Evolutionary conservation across 768 basidiomycete species (phyloP).

Genomic region (Leccinellum albellum): DNA sequence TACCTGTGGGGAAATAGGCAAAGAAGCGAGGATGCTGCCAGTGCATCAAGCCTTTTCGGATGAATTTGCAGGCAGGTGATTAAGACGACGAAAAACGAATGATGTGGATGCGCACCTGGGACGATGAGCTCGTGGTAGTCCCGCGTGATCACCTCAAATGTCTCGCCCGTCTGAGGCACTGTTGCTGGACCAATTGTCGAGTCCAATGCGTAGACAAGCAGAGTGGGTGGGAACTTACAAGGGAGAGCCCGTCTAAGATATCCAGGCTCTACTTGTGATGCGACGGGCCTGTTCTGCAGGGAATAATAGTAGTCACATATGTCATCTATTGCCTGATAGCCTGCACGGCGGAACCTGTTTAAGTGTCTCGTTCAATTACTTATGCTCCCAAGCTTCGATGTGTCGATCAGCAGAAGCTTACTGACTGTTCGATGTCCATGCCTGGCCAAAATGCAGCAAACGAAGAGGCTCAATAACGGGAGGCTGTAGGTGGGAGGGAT

Average conservation of each 20-base stretch:
- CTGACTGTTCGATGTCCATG: too few species aligned
- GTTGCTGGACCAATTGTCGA: constrained; percentile 30
- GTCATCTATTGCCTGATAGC: too few species aligned
- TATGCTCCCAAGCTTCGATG: too few species aligned
- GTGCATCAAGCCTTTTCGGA: constrained; percentile 48
- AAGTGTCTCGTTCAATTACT: too few species aligned
- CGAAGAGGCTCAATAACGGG: too few species aligned
- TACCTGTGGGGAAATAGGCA: constrained; percentile 77
- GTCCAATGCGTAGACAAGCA: too few species aligned
- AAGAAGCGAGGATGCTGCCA: constrained; percentile 53
- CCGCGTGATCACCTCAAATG: constrained; percentile 63
- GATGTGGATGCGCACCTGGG: constrained; percentile 49
- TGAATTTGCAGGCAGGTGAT: too few species aligned
- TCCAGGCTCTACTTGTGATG: constrained; percentile 74
- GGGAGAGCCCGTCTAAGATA: constrained; percentile 70
- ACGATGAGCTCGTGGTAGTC: constrained; percentile 79
- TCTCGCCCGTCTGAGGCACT: constrained; percentile 68
- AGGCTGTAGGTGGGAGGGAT: too few species aligned
- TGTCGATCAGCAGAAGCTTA: too few species aligned
- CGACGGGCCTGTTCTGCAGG: constrained; percentile 60
- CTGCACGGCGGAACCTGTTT: too few species aligned
- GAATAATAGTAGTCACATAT: constrained; percentile 81
- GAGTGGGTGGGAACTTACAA: constrained; percentile 33
- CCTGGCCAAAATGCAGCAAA: too few species aligned
- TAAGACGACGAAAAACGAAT: neutral